Conservation (phyloP, 192 early-diverging fungal species). For the Coemansia sp. region DNA sequence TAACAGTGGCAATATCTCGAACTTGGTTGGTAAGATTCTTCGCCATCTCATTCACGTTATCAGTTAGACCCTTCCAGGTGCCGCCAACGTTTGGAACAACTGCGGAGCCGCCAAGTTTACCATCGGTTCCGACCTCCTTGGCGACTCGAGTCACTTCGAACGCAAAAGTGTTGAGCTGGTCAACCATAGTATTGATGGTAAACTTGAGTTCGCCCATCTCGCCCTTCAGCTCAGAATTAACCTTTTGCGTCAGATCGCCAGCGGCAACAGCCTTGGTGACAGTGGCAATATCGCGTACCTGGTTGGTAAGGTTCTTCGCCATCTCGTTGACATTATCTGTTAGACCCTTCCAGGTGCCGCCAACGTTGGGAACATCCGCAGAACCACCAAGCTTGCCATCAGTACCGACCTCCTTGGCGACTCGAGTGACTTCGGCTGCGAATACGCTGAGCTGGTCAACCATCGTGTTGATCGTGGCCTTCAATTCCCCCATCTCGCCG, state of each 20-base stretch:
- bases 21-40: conserved; percentile 62
- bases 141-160: conserved; percentile 66
- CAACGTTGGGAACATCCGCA: conserved; percentile 41
- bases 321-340: conserved; percentile 63
- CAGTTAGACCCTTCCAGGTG: conserved; percentile 64
- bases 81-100: conserved; percentile 59
- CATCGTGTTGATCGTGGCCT: conserved; percentile 64
- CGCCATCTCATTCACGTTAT: conserved; percentile 61
- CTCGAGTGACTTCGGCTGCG: conserved; percentile 58
- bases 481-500: conserved; percentile 64
- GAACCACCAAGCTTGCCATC: conserved; percentile 61
- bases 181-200: conserved; percentile 68
- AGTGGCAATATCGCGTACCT: conserved; percentile 58
- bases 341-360: conserved; percentile 61
- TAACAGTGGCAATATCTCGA: conserved; percentile 55
- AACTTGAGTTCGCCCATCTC: conserved; percentile 65
- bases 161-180: conserved; percentile 65
- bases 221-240: conserved; percentile 58
- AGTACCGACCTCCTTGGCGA: conserved; percentile 60
- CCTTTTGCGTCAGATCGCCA: conserved; percentile 65
- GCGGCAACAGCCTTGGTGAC: conserved; percentile 62
- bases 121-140: conserved; percentile 67
- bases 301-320: conserved; percentile 61
- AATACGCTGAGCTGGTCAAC: conserved; percentile 60
- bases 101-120: conserved; percentile 66